Base-by-base conservation (phyloP, 225 moss, liverwort and hornwort genomes). In the Pseudoscleropodium purum region DNA sequence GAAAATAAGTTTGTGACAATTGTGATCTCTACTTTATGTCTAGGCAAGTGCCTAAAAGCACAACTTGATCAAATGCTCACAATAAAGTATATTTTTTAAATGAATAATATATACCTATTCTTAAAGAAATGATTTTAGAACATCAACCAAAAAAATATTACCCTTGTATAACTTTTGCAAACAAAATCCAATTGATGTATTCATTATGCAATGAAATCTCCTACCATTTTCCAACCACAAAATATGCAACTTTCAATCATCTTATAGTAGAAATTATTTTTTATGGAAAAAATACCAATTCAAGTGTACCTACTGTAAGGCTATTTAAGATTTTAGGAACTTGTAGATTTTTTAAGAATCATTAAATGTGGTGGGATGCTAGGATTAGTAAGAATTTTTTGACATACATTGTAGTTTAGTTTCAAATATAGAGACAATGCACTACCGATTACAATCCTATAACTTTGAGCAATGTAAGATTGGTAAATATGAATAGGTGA, bases 241-340 rank as follows among this genome's bases (percentile, higher is more conserved):
- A 25, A 4, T 56, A 24, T 25, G 0, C 8, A 34, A 54, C 24
- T 54, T 54, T 52, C 9, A 36, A 52, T 0, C 36, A 0, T 77
- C 5, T 52, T 36, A 3, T 14, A 36, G 3, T 34, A 8, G 0
- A 52, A 34, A 12, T 2, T 19, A 0, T 33, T 19, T 0, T 4
- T 3, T 10, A 8, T 20, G 3, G 0, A 0, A 0, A 76, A 33
- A 52, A 52, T 77, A 8, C 5, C 0, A 1, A 49, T 31, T 49
- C 2, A 7, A 0, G 13, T 20, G 20, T 49, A 1, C 33, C 3
- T 36, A 52, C 2, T 1, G 5, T 52, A 52, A 52, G 0, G 5
- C 8, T 23, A 78, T 54, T 3, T 0, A 54, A 78, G 24, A 78
- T 54, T 54, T 54, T 78, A 78, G 6, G 5, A 1, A 15, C 54